Conservation (phyloP, 2,329 filamentous ascomycete genomes). For the Thielaviopsis euricoi region DNA sequence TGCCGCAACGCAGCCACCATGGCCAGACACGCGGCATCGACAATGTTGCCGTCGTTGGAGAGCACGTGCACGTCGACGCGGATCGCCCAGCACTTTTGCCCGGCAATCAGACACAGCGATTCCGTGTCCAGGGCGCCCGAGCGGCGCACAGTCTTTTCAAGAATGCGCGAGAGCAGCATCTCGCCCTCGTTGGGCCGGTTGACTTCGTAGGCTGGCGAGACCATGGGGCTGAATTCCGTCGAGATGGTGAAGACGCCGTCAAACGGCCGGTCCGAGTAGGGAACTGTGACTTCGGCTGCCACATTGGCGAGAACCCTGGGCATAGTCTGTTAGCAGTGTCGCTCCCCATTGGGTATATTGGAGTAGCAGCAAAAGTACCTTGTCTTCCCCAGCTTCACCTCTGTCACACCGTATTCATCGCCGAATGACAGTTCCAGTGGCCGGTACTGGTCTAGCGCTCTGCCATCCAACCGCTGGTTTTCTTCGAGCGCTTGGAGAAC, state of each 20-base stretch:
- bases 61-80: slow-evolving; percentile 85
- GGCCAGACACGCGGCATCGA: slow-evolving; percentile 73
- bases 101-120: slow-evolving; percentile 83
- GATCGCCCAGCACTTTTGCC: slow-evolving; percentile 79
- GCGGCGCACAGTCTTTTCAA: slow-evolving; percentile 87
- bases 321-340: slow-evolving; percentile 6
- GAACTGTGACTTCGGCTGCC: slow-evolving; percentile 74
- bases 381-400: slow-evolving; percentile 79
- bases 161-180: slow-evolving; percentile 66
- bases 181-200: slow-evolving; percentile 73
- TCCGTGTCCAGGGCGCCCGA: slow-evolving; percentile 90
- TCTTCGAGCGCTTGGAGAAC: slow-evolving; percentile 68
- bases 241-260: slow-evolving; percentile 90
- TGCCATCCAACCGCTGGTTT: slow-evolving; percentile 68
- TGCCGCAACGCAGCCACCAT: slow-evolving; percentile 79
- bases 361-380: slow-evolving; percentile 33
- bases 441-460: slow-evolving; percentile 65
- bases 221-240: slow-evolving; percentile 83
- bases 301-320: slow-evolving; percentile 65
- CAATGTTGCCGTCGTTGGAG: slow-evolving; percentile 76
- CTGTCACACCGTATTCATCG: slow-evolving; percentile 78
- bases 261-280: slow-evolving; percentile 76
- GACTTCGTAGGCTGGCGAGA: slow-evolving; percentile 75
- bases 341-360: not conserved
- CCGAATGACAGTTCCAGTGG: slow-evolving; percentile 65